These are phyloP conservation scores for Tetrastigma voinierianum DNA, from an alignment of 164 flowering plant genomes.

Conservation along the genomic window DNA sequence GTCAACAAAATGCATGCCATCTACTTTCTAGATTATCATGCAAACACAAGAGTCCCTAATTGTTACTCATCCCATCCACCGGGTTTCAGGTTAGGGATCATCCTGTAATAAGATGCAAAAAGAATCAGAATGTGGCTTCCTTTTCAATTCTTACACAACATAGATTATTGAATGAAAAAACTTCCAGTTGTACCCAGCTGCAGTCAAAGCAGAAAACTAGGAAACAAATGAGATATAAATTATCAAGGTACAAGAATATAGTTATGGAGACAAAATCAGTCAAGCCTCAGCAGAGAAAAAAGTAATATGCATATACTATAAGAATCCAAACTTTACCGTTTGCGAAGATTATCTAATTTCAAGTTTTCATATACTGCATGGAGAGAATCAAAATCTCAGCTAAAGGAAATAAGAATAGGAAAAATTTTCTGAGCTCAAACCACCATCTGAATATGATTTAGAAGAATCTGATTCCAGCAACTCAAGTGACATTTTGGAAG, in stretches of 20 bases:
- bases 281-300: not conserved
- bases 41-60: not conserved
- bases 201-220: not conserved
- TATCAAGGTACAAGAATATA: not conserved
- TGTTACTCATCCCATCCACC: not conserved
- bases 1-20: not conserved
- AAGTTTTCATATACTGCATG: conserved; percentile 93
- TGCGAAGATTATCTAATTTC: conserved; percentile 82
- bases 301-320: not conserved
- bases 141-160: not conserved
- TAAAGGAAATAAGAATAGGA: conserved; percentile 46
- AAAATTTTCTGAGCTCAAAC: conserved; percentile 30
- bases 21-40: not conserved
- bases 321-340: conserved; percentile 37
- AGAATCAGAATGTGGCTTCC: not conserved
- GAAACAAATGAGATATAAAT: not conserved
- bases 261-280: not conserved
- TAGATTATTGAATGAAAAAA: not conserved
- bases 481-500: conserved; percentile 22
- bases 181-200: not conserved
- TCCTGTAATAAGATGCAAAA: not conserved
- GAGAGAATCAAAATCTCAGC: conserved; percentile 56
- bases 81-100: not conserved
- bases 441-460: conserved; percentile 17
- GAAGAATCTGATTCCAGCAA: conserved; percentile 21